Evolutionary conservation across 2,329 filamentous ascomycete genomes (phyloP), one percentile per base, ranked within the genome.

Genomic region (Ciborinia camelliae): DNA sequence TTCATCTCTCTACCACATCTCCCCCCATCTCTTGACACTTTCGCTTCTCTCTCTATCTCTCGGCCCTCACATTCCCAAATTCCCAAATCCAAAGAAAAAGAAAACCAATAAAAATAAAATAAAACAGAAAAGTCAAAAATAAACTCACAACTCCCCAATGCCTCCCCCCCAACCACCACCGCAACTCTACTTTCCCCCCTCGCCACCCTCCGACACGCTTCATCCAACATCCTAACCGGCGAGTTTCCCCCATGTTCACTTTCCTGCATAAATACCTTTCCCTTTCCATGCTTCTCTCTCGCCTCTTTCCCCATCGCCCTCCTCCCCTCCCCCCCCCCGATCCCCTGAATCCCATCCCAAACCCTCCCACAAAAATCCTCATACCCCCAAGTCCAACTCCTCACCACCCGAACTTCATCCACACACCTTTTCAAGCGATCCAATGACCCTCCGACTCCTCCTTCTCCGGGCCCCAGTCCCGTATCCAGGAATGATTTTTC

Each of bases 161-260:
- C 86, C 72, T 90, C 87, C 12, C 85, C 87, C 2, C 87, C 87
- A 1, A 83, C 82, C 0, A 90, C 74, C 45, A 90, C 73, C 0
- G 85, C 85, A 7, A 89, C 79, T 20, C 79, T 84, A 12, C 75
- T 81, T 62, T 86, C 76, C 1, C 85, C 81, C 28, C 72, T 75
- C 0, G 84, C 78, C 18, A 90, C 80, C 35, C 84, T 78, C 23
- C 82, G 77, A 1, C 86, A 86, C 0, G 86, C 86, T 62, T 86
- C 82, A 67, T 90, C 87, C n/a, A 89, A 79, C 12, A 89, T 72
- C 65, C 81, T 80, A 0, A 81, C 86, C 0, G 87, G 86, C 39
- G 86, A 82, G 68, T 89, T 84, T 0, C 62, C 62, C 4, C 55
- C 48, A 39, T 64, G 53, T 7, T 61, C 55, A 2, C 28, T 32